Evolutionary conservation across 306 rosid genomes (phyloP), one percentile per base, ranked within the genome.

Genomic region (Pyrus communis): DNA sequence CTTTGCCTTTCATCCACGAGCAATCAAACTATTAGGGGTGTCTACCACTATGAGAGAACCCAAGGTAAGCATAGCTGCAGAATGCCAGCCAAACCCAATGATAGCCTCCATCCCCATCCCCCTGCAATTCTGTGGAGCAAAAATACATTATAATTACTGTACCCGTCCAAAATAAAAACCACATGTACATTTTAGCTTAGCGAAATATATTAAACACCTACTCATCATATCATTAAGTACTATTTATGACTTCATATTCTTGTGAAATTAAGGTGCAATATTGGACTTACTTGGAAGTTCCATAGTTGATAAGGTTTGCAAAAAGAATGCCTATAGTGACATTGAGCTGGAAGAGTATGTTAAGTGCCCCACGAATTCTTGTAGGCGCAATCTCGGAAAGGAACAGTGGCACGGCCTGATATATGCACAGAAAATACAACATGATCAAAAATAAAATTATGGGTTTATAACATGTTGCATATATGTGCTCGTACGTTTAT

Each of bases 341-440:
- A 67, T 91, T 89, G 22, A 93, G 88, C 69, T 89, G 97, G 60
- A 93, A 91, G n/a, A 91, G 65, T 49, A 93, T 91, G 82, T 93
- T 93, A 72, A 91, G 75, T 6, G 84, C 96, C 79, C 98, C 98
- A 27, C 98, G 92, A 30, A 93, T 93, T 77, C 96, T 89, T 8
- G 97, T 79, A 2, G 97, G 98, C 4, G 98, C 97, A 1, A 93
- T 87, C 82, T 93, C 98, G 14, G 96, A 93, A 38, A 93, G 91
- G 40, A 93, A 93, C 43, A 93, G 73, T 27, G 97, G 98, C 59
- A 91, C 98, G 0, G 97, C 98, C 98, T 93, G 85, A 70, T 42
- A 73, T 61, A 55, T n/a, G 69, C 27, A 52, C 17, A 52, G 19
- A 15, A 2, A 49, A 27, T 55, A 43, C 11, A 5, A 38, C 12